Conservation (phyloP, 495 filamentous ascomycete genomes). For the Evansstolkia leycettana region DNA sequence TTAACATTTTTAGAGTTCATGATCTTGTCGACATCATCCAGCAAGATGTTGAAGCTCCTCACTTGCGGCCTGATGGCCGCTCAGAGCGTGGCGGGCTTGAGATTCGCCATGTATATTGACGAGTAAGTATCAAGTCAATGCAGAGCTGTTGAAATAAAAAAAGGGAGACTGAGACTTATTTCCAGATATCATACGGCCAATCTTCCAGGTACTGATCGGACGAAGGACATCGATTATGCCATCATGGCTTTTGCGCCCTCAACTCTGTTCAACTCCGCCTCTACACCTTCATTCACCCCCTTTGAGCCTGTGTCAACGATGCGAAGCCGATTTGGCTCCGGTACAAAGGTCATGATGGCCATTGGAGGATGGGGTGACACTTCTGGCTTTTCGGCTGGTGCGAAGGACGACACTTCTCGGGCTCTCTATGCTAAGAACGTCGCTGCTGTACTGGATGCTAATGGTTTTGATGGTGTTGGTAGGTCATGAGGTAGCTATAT, state of each 20-base stretch:
- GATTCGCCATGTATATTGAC: slow-evolving; percentile 31
- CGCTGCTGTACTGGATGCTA: slow-evolving; percentile 45
- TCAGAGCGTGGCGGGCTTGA: slow-evolving; percentile 15
- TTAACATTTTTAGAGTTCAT: neutral
- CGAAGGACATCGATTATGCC: slow-evolving; percentile 38
- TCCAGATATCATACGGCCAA: slow-evolving; percentile 19
- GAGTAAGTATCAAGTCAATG: slow-evolving; percentile 11
- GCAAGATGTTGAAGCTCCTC: slow-evolving; percentile 18
- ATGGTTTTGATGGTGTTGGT: slow-evolving; percentile 49
- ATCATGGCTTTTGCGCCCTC: slow-evolving; percentile 57
- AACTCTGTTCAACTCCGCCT: slow-evolving; percentile 43
- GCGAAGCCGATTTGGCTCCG: slow-evolving; percentile 43
- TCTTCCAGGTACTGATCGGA: slow-evolving; percentile 16
- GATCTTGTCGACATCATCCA: neutral
- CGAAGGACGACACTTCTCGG: slow-evolving; percentile 38
- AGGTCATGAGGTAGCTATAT: slow-evolving; percentile 1
- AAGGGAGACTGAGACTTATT: no score
- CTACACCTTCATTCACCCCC: slow-evolving; percentile 35
- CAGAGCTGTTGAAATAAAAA: no score
- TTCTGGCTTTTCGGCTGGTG: slow-evolving; percentile 45
- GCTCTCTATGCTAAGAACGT: slow-evolving; percentile 52
- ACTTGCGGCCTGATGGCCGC: slow-evolving; percentile 21
- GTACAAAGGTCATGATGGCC: slow-evolving; percentile 55
- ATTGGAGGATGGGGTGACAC: slow-evolving; percentile 68
- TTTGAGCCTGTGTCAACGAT: slow-evolving; percentile 46